Evolutionary conservation across 345 rosid species (phyloP).

Genomic region (Carallia pectinifolia): DNA sequence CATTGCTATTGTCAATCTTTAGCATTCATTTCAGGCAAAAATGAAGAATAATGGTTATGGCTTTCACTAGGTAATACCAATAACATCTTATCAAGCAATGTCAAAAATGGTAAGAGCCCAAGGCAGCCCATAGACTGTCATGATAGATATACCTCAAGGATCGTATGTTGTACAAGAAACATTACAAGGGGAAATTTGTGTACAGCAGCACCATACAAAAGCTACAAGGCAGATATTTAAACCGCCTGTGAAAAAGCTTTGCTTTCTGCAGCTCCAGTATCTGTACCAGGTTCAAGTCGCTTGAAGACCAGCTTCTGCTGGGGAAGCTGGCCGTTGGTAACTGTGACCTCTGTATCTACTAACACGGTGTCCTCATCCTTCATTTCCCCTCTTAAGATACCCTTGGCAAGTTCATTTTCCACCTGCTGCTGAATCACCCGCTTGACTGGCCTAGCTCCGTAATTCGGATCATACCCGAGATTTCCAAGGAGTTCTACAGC

Average conservation of each 20-base stretch:
- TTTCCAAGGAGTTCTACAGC: constrained; percentile 78
- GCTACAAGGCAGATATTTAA: constrained; percentile 6
- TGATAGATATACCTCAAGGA: too few relatives aligned
- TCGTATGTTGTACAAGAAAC: too few relatives aligned
- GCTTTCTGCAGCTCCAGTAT: constrained; percentile 32
- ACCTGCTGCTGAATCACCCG: constrained; percentile 92
- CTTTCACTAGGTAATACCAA: too few relatives aligned
- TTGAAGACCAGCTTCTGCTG: constrained; percentile 80
- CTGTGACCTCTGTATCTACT: constrained; percentile 72
- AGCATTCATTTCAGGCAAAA: too few relatives aligned
- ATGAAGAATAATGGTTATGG: too few relatives aligned
- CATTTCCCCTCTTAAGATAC: constrained; percentile 86
- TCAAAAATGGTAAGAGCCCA: too few relatives aligned
- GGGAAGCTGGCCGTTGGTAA: constrained; percentile 74
- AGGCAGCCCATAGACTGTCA: too few relatives aligned
- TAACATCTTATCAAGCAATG: too few relatives aligned
- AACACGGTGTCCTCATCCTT: constrained; percentile 71
- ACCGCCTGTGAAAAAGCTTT: constrained; percentile 33
- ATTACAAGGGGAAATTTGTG: too few relatives aligned
- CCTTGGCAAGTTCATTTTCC: constrained; percentile 95
- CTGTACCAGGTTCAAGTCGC: constrained; percentile 34
- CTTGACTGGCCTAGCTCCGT: constrained; percentile 97
- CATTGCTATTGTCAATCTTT: too few relatives aligned
- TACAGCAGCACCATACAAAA: too few relatives aligned
- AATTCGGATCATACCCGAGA: constrained; percentile 93